Base-by-base conservation (phyloP, 352 stramenopile genomes). In the Globisporangium canariense region DNA sequence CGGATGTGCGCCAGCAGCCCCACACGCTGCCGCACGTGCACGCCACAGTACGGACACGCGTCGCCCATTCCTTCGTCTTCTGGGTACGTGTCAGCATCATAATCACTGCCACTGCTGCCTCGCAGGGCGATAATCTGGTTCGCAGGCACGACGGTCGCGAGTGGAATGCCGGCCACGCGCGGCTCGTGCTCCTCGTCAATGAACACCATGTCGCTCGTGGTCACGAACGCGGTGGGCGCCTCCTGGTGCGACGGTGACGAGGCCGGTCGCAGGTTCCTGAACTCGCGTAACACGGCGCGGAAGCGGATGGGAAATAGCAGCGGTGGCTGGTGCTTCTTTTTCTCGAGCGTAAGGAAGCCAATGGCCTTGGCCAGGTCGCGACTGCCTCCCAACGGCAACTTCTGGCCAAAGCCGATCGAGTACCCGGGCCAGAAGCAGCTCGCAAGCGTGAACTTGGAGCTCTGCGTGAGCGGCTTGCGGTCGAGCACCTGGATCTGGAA, bases 251-350 rank as follows among this genome's bases (percentile, higher is more conserved):
- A 66, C 2, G 60, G 50, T 8, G 25, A 58, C 43, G 46, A 67
- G 30, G 22, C 64, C 57, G 14, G 66, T 32, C 67, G 71, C 51
- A 79, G 62, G 36, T 77, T 65, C 50, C 78, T 60, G 47, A 73
- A 64, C 6, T 77, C 74, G 0, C 73, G 69, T 18, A 67, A 60
- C 43, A 88, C 62, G 8, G 80, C 80, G 50, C 78, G 65, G 45
- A 89, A 83, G 46, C 78, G 74, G 62, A 89, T 77, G 7, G 80
- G 80, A 45, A 89, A 89, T 16, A 89, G 60, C 55, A 89, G 60
- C n/a, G 80, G 66, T 49, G 65, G 58, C 50, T 87, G 77, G 49
- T 85, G 77, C 62, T 89, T 89, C 57, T 71, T 77, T 64, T 88
- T 88, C 62, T 89, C 80, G n/a, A 89, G 61, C 14, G 80, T 89